Evolutionary conservation across 1,139 yeast genomes (phyloP).

Genomic region (Zygoascus hellenicus): DNA sequence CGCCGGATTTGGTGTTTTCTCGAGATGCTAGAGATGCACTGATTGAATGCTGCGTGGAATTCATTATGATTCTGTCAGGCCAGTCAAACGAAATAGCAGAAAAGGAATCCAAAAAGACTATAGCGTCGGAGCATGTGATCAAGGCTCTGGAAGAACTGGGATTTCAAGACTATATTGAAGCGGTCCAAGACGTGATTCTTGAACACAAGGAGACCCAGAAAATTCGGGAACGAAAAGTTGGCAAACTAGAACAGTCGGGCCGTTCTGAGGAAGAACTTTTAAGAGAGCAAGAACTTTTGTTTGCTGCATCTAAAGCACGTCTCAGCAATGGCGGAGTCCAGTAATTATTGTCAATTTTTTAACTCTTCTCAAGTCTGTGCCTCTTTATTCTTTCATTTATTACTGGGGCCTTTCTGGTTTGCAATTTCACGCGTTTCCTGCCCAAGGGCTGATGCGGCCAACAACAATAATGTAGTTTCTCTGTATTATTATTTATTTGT

Average conservation of each 20-base stretch:
- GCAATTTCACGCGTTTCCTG: background rate
- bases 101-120: constrained; percentile 91
- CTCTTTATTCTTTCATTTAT: too few species aligned
- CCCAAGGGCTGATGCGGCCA: background rate
- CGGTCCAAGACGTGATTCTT: constrained; percentile 69
- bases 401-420: too few species aligned
- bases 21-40: constrained; percentile 94
- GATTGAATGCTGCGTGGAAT: constrained; percentile 93
- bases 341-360: background rate
- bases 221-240: constrained; percentile 79
- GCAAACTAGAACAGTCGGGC: constrained; percentile 90
- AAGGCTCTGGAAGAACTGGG: constrained; percentile 87
- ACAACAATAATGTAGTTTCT: background rate
- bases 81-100: constrained; percentile 96
- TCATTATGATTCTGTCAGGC: constrained; percentile 88
- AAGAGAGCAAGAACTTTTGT: constrained; percentile 86
- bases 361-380: too few species aligned
- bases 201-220: constrained; percentile 84
- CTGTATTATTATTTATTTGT: background rate
- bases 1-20: constrained; percentile 77
- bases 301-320: constrained; percentile 75
- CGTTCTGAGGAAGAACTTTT: constrained; percentile 86
- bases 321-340: constrained; percentile 25
- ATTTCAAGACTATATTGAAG: constrained; percentile 75
- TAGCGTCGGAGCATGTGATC: constrained; percentile 93